Evolutionary conservation across 2,329 filamentous ascomycete genomes (phyloP).

Genomic region (Colletotrichum tamarilloi): DNA sequence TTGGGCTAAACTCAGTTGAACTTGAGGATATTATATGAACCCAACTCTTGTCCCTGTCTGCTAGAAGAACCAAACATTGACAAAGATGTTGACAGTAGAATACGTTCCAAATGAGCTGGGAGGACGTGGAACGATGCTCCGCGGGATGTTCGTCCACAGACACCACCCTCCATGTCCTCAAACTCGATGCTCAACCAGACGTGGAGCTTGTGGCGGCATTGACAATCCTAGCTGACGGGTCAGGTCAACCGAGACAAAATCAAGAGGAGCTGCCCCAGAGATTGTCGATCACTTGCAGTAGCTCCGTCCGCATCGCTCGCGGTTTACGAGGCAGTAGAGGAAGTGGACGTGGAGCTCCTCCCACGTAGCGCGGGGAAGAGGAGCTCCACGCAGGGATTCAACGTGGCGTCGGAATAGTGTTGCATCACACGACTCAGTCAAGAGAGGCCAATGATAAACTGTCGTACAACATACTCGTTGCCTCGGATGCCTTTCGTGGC

Average conservation of each 20-base stretch:
- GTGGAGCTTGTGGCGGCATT: conserved; percentile 20
- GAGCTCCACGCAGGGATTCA: conserved; percentile 10
- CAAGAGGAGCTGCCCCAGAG: neutral
- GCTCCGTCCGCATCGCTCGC: neutral
- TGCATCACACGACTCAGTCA: conserved; percentile 9
- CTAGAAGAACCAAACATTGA: neutral
- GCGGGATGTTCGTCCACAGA: conserved; percentile 17
- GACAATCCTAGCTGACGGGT: neutral
- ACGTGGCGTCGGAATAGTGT: neutral
- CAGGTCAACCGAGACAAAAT: neutral
- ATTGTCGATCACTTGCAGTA: neutral
- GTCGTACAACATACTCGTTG: too few species aligned
- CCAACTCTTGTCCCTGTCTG: neutral
- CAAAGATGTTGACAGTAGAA: neutral
- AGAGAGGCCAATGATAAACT: too few species aligned
- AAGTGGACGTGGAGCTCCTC: conserved; percentile 27
- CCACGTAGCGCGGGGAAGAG: neutral
- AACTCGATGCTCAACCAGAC: neutral
- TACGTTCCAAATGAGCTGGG: neutral
- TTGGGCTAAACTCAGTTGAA: neutral
- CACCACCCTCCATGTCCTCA: neutral
- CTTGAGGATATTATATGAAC: neutral
- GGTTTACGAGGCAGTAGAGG: neutral
- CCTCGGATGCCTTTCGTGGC: too few species aligned
- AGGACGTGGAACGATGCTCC: conserved; percentile 14